A percentile compares a stretch with the other conserved stretches of the same genome.
phyloP scores from a whole-genome alignment of 2,329 filamentous ascomycete genomes.

The Arthrobotrys entomopaga region DNA sequence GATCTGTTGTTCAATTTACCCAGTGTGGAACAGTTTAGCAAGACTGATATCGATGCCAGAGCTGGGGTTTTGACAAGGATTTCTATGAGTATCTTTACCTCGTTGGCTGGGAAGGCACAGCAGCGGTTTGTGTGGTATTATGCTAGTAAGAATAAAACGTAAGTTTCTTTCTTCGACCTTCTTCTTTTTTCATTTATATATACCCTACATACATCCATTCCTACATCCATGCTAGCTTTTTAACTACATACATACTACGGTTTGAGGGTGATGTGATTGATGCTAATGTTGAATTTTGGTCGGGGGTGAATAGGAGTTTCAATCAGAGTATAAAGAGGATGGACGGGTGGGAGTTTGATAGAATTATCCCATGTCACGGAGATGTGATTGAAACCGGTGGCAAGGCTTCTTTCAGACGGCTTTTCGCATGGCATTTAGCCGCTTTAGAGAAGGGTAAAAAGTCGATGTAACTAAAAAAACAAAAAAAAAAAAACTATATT shows the following conservation, averaged over 20 bases:
- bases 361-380: slow-evolving; percentile 90
- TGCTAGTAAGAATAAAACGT: slow-evolving; percentile 67
- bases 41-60: slow-evolving; percentile 67
- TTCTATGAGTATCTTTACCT: slow-evolving; percentile 69
- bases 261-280: too few species aligned
- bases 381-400: slow-evolving; percentile 81
- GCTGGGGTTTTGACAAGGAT: slow-evolving; percentile 71
- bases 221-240: too few species aligned
- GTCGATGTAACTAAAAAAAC: not conserved
- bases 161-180: not conserved
- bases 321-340: slow-evolving; percentile 76
- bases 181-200: not conserved
- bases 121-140: slow-evolving; percentile 86
- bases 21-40: slow-evolving; percentile 82
- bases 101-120: slow-evolving; percentile 75
- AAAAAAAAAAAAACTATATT: too few species aligned
- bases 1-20: slow-evolving; percentile 94
- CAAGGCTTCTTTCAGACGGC: slow-evolving; percentile 79
- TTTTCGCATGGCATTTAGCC: slow-evolving; percentile 66
- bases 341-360: slow-evolving; percentile 82
- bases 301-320: slow-evolving; percentile 69
- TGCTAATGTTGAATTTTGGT: slow-evolving; percentile 16
- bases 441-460: slow-evolving; percentile 39
- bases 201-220: too few species aligned
- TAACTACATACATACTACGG: too few species aligned